Base-by-base conservation (phyloP, 2,329 filamentous ascomycete species). In the Penicillium sp. region DNA sequence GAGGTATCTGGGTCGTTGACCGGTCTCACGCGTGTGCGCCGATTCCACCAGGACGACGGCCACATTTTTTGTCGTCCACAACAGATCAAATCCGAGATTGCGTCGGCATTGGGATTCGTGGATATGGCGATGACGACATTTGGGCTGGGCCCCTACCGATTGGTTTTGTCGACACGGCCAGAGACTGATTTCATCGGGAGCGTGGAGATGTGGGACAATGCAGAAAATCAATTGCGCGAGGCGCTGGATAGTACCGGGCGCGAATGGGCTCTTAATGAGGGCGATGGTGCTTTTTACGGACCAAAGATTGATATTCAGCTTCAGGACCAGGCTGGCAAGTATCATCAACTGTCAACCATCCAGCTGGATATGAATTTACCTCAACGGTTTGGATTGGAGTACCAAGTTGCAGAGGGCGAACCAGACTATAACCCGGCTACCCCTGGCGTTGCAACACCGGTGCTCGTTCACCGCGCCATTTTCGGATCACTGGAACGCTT, bases 341-440 rank as follows among this genome's bases (percentile, higher is more conserved):
- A 88, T 54, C 87, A 93, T 57, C 87, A 94, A 59, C 85, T 88
- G 2, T 88, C 86, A 2, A 93, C 87, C 0, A 82, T 94, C 34
- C 87, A 94, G 67, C 76, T 94, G 17, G 87, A 94, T 60, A 93
- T 94, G 60, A 88, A 94, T 63, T 72, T 94, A 2, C 87, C 87
- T 1, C 84, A 85, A 57, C 78, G 86, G 9, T 94, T 94, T 57
- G 77, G 77, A 30, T 69, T 94, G 23, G 75, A 81, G 54, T 94
- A 94, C 55, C 72, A 78, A 54, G 80, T 67, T 17, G 57, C 64
- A 3, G 64, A 67, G 39, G 61, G 62, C 3, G 63, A 67, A 44
- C 54, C 57, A 36, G 65, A 68, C 39, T 67, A 66, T 42, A 56
- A 65, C 22, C 56, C 58, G 6, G 52, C 53, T 6, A 66, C 59